Conservation (phyloP, 2,329 filamentous ascomycete genomes). For the Colletotrichum lini region DNA sequence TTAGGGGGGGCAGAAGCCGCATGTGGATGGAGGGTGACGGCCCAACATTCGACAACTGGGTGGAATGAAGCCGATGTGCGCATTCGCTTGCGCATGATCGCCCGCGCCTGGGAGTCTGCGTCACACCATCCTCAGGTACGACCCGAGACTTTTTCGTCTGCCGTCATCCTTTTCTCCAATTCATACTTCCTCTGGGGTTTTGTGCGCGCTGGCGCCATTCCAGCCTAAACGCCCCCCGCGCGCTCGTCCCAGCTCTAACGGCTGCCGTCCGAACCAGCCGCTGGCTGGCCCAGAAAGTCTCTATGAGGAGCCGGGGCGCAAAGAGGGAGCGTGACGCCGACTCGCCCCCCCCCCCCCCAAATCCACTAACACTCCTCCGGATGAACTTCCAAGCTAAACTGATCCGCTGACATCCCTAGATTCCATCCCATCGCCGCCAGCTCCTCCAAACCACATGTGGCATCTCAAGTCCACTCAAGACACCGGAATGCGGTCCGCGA, state of each 20-base stretch:
- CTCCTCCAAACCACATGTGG: constrained; percentile 17
- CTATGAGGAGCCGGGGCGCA: constrained; percentile 23
- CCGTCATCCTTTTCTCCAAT: constrained; percentile 30
- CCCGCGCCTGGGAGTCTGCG: constrained; percentile 51
- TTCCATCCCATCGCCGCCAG: constrained; percentile 25
- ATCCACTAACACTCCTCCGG: constrained; percentile 35
- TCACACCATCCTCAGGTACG: constrained; percentile 46
- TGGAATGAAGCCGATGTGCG: constrained; percentile 51
- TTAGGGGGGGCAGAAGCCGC: constrained; percentile 59
- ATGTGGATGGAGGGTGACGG: constrained; percentile 54
- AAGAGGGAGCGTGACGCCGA: constrained; percentile 29
- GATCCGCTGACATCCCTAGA: constrained; percentile 39
- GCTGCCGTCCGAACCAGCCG: constrained; percentile 10
- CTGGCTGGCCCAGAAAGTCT: constrained; percentile 9
- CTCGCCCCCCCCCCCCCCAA: constrained; percentile 6
- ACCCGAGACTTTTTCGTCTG: constrained; percentile 33
- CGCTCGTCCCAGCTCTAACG: constrained; percentile 30
- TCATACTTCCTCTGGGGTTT: constrained; percentile 10
- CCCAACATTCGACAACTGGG: constrained; percentile 52
- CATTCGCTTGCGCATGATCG: constrained; percentile 49
- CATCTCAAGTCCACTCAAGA: constrained; percentile 47
- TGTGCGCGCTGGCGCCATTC: constrained; percentile 33
- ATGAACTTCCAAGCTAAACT: constrained; percentile 35
- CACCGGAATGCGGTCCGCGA: constrained; percentile 53
- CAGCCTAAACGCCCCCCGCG: constrained; percentile 18